Conservation (phyloP, 345 rosid genomes). For the Camelina hispida region DNA sequence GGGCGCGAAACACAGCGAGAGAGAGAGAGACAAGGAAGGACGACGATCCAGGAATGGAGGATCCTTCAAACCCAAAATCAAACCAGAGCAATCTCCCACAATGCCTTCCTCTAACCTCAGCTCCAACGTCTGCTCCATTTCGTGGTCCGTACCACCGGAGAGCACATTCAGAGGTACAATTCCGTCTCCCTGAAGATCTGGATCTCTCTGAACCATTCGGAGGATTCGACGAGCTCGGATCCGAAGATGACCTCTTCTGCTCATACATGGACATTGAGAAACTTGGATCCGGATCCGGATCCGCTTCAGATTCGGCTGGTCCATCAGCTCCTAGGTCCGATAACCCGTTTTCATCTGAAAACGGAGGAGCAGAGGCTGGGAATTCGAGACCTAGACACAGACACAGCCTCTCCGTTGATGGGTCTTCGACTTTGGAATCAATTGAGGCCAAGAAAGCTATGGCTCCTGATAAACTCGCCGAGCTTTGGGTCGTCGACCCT, state of each 20-base stretch:
- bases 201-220: conserved; percentile 67
- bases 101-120: conserved; percentile 27
- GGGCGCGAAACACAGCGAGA: conserved; percentile 29
- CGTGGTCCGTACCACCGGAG: conserved; percentile 70
- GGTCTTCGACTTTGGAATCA: conserved; percentile 61
- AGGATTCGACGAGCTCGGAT: conserved; percentile 64
- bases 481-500: conserved; percentile 84
- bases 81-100: conserved; percentile 31
- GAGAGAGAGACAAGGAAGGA: background rate
- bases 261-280: conserved; percentile 88
- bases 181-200: conserved; percentile 78
- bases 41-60: conserved; percentile 49
- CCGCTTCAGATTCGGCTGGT: conserved; percentile 51
- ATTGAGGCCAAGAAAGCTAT: conserved; percentile 95
- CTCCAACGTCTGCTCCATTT: conserved; percentile 38
- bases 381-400: conserved; percentile 64
- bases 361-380: conserved; percentile 16
- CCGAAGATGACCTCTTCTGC: conserved; percentile 80
- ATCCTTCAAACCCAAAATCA: conserved; percentile 43
- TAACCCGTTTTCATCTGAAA: conserved; percentile 36
- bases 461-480: conserved; percentile 91
- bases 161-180: conserved; percentile 80
- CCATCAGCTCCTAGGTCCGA: conserved; percentile 47
- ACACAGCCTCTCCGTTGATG: conserved; percentile 83
- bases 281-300: conserved; percentile 63